These are phyloP conservation scores for Talaromyces rugulosus DNA, from an alignment of 2,329 filamentous ascomycete species.

Conservation along the genomic window DNA sequence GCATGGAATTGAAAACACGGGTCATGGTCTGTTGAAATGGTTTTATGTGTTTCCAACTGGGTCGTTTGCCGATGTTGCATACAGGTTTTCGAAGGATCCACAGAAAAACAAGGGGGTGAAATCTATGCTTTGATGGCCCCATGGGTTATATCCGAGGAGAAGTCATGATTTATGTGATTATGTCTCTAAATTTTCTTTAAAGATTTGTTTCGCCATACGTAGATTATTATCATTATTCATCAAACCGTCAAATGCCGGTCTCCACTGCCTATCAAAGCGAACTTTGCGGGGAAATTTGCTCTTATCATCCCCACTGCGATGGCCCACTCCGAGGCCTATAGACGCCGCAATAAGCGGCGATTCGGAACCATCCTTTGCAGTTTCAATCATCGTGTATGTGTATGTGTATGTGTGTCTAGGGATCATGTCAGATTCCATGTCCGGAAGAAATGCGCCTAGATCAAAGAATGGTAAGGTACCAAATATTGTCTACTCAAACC, in stretches of 20 bases:
- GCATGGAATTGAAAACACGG: background rate
- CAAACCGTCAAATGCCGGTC: background rate
- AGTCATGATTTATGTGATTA: background rate
- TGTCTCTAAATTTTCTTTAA: background rate
- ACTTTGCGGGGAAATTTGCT: background rate
- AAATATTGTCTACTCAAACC: background rate
- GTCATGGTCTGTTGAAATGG: background rate
- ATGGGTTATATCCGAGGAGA: background rate
- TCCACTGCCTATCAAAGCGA: background rate
- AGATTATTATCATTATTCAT: background rate
- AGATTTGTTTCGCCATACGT: background rate
- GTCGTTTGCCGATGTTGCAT: background rate
- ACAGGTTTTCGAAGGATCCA: background rate
- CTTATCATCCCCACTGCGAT: background rate
- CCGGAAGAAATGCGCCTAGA: conserved; percentile 34
- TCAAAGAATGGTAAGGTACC: conserved; percentile 33
- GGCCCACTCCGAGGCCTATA: background rate
- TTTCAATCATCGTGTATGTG: background rate
- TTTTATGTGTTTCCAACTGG: background rate
- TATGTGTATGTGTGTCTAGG: background rate
- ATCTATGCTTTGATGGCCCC: background rate
- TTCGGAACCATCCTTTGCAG: background rate
- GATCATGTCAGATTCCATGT: conserved; percentile 20
- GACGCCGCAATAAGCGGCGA: background rate
- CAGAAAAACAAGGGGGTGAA: background rate